Evolutionary conservation across 1,284 basidiomycete genomes (phyloP), one percentile per base, ranked within the genome.

Genomic region (Inonotus hispidus): DNA sequence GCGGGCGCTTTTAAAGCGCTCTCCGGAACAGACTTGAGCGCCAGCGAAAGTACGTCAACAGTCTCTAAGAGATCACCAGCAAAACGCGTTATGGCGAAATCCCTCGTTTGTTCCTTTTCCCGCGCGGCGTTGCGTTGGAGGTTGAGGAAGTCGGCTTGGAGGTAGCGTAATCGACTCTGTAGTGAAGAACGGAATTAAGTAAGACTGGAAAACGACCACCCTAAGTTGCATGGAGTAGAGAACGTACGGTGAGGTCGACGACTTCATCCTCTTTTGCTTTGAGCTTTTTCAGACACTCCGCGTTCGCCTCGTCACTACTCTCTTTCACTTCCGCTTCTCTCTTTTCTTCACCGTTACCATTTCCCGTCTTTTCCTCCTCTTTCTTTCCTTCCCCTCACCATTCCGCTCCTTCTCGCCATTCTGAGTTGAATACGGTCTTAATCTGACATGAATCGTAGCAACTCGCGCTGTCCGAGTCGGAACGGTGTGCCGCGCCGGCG

Each of bases 101-200:
- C 94, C 64, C 87, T 85, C 19, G 94, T 92, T 73, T 93, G 92
- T 71, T 91, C 84, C 79, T 93, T 95, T 76, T 99, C 96, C 65
- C 92, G 84, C 29, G 87, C 85, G 60, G 93, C 82, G 68, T 95
- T 93, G 62, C 94, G 89, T 72, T 95, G 93, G 55, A 98, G 81
- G 73, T 98, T 99, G 65, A 98, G 80, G 75, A 94, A 93, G 77
- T 99, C 96, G 66, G 96, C 97, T 71, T 93, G 89, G 62, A 91
- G 79, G 72, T 96, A 95, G 63, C 90, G 87, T 70, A 95, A 78
- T 68, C 92, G 89, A 70, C 85, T 81, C 93, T 95, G 65, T 10
- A n/a, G 52, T 32, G 39, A 4, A 49, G 19, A 14, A 59, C 25
- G 59, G 32, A n/a, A 32, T 53, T 43, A 53, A 63, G 45, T 45